A percentile compares a stretch with the other conserved stretches of the same genome.
Conservation (phyloP, 768 basidiomycete species). For the Boletus rubroflammeus region DNA sequence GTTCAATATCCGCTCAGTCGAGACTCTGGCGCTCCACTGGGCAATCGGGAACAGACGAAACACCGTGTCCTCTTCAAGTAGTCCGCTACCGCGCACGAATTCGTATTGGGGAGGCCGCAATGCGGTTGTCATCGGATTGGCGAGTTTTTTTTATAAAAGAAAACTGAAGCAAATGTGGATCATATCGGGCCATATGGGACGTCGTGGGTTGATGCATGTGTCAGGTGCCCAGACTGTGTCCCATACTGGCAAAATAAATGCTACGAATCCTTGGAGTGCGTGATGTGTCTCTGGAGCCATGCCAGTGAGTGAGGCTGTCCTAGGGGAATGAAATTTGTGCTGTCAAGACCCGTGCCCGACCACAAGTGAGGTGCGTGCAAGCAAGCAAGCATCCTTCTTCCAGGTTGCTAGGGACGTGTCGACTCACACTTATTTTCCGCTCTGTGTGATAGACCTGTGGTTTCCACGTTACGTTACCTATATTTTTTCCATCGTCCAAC, state of each 20-base stretch:
- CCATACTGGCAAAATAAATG: slow-evolving; percentile 7
- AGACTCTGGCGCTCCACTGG: slow-evolving; percentile 25
- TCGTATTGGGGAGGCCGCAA: slow-evolving; percentile 1
- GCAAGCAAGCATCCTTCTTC: slow-evolving; percentile 8
- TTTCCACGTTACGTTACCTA: slow-evolving; percentile 29
- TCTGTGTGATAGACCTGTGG: slow-evolving; percentile 5
- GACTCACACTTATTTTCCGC: slow-evolving; percentile 20
- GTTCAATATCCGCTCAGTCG: slow-evolving; percentile 33
- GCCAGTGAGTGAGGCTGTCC: slow-evolving; percentile 18
- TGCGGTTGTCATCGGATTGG: slow-evolving; percentile 7
- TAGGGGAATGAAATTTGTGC: slow-evolving; percentile 22
- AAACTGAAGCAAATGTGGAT: neutral
- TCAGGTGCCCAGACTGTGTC: slow-evolving; percentile 10
- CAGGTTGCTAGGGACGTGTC: slow-evolving; percentile 10
- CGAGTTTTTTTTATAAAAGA: too few species aligned
- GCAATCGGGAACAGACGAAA: slow-evolving; percentile 7
- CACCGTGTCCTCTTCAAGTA: slow-evolving; percentile 18
- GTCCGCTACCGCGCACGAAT: slow-evolving; percentile 11
- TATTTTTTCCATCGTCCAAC: slow-evolving; percentile 9
- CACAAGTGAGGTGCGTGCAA: slow-evolving; percentile 21
- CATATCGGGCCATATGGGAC: slow-evolving; percentile 9
- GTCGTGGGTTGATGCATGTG: slow-evolving; percentile 18
- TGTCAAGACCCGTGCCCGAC: slow-evolving; percentile 3
- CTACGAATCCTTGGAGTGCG: slow-evolving; percentile 7
- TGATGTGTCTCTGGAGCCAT: slow-evolving; percentile 1